Percentiles rank a stretch among this genome's conserved stretches.
Conservation (phyloP, 75 land plant genomes). For the Ceratopteris richardii region DNA sequence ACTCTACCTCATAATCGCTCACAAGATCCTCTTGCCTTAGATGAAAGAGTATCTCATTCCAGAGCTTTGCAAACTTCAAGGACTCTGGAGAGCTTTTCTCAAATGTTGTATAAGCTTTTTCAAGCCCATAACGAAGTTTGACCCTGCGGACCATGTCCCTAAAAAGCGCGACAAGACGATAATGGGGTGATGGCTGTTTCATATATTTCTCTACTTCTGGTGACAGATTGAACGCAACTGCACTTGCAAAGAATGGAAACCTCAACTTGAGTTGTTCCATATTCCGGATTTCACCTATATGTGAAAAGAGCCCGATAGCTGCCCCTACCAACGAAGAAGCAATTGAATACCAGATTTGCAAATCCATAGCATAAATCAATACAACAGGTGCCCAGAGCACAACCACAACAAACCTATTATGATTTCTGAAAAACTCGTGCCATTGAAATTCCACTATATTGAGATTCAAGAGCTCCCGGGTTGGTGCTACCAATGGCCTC, state of each 20-base stretch:
- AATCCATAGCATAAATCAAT: constrained; percentile 19
- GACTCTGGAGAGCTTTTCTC: constrained; percentile 20
- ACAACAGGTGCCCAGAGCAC: constrained; percentile 40
- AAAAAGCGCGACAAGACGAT: not conserved
- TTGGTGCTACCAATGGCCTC: constrained; percentile 28
- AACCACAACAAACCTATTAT: constrained; percentile 21
- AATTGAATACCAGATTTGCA: constrained; percentile 16
- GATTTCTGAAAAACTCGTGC: constrained; percentile 32
- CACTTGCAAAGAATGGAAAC: constrained; percentile 31
- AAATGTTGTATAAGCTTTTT: constrained; percentile 13
- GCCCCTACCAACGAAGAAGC: constrained; percentile 34
- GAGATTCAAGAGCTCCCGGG: constrained; percentile 20
- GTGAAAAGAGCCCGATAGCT: constrained; percentile 30
- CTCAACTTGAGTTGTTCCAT: constrained; percentile 14
- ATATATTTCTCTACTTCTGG: constrained; percentile 8
- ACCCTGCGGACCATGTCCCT: constrained; percentile 21
- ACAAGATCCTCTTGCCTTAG: constrained; percentile 33
- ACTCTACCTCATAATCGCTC: constrained; percentile 35
- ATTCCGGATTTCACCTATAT: constrained; percentile 18
- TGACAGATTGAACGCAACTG: constrained; percentile 14
- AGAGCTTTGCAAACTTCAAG: constrained; percentile 23
- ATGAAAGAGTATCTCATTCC: constrained; percentile 27
- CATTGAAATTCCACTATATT: constrained; percentile 18
- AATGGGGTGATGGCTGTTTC: not conserved
- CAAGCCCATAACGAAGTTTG: constrained; percentile 33